Evolutionary conservation across 2,329 filamentous ascomycete genomes (phyloP), one percentile per base, ranked within the genome.

Genomic region (Fusarium sp.): DNA sequence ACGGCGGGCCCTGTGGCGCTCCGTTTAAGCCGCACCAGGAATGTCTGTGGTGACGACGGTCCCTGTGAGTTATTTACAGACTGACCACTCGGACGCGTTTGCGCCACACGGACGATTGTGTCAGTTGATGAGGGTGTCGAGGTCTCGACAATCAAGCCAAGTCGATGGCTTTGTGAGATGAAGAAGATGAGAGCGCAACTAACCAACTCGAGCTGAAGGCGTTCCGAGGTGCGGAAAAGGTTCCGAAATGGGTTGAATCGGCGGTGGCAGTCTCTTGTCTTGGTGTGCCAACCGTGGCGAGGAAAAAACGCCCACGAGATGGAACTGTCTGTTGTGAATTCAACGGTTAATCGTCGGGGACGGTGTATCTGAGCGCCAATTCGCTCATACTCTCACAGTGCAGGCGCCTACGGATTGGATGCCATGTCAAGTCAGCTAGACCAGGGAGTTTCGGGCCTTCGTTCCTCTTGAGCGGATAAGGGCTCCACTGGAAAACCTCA

Each of bases 1-100:
- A 77, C 72, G 67, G 73, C 75, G 74, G 73, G 72, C 70, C 75
- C 56, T 67, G 72, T 76, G 74, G 74, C 76, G 73, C 69, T 67
- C 57, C 64, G 59, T 66, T 68, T 64, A 58, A 66, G 50, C 66
- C 63, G 41, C 48, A 65, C 64, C 58, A 66, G 66, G 75, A 74
- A 68, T 54, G 62, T 66, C 69, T 64, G 41, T 60, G 43, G 64
- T 70, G 63, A 68, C 64, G 57, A 50, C 43, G 43, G 65, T 63
- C 63, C 54, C 63, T 73, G 59, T 75, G 72, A 73, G 69, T 64
- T 75, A 66, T 75, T 67, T 70, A 70, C 68, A 56, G 68, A 64
- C 30, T 35, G 50, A 5, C 52, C 20, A 30, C 23, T 34, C 52
- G 37, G 37, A 43, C 60, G 63, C 71, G 45, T 70, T 58, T 73